Base-by-base conservation (phyloP, 2,329 filamentous ascomycete species). In the Colletotrichum echinochloae region DNA sequence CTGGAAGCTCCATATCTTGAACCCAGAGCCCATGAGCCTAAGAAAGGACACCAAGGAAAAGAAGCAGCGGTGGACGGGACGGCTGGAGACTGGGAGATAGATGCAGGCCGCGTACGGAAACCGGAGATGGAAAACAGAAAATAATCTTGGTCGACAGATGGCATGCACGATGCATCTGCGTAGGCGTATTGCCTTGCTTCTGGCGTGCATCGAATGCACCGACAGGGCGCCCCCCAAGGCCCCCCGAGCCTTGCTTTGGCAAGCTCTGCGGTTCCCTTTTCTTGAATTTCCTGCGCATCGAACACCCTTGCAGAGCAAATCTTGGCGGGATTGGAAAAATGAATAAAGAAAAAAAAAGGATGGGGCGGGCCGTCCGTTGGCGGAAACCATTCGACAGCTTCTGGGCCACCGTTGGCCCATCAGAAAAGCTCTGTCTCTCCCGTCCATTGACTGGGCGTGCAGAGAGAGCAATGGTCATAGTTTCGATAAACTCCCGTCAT, bases 401-500 rank as follows among this genome's bases (percentile, higher is more conserved):
- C 20, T 46, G 20, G 20, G 20, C 16, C 7, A n/a, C 41, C 20
- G 20, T 46, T 37, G 52, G 33, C 20, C 52, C 20, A 55, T 23
- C 23, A 14, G 11, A 37, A 37, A 33, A 52, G 16, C 26, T 14
- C 26, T 18, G 14, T 6, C 28, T 44, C 39, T 2, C 30, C 8
- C 30, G 4, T n/a, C 39, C 39, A 44, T 18, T 11, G 8, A n/a
- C 7, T 12, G 28, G 14, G 49, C 44, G 20, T 48, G 9, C 44
- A 49, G 46, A 49, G 30, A 55, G 30, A 20, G 28, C 4, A 11
- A 2, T 6, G 18, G 39, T 35, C 35, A 55, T 46, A 20, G 60
- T 35, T 63, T 23, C 39, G 6, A 62, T 2, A 63, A 33, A 51
- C 26, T 63, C 30, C 65, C 65, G 57, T 67, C 65, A 62, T 67